Base-by-base conservation (phyloP, 148 eudicot genomes). In the Polygonum maritimum region DNA sequence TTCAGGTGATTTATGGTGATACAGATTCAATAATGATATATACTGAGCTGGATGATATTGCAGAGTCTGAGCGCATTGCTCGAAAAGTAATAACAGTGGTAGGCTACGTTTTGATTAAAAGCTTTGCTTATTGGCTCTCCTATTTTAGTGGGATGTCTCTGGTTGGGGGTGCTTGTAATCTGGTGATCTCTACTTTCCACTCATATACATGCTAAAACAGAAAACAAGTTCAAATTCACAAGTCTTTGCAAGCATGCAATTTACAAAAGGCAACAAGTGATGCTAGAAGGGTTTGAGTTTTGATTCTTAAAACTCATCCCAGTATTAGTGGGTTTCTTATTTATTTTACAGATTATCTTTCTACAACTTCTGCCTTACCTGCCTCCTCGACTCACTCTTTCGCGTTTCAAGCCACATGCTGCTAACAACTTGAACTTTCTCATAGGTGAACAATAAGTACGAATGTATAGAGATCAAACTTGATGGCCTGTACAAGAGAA, bases 1-100 rank as follows among this genome's bases (percentile, higher is more conserved):
- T 49, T 76, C 90, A 96, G 99, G 99, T 96, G 74, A 96, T 96
- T 41, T 96, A 96, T 79, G 99, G 99, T 45, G 99, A 96, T 82
- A 96, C 99, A 52, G 98, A 96, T 87, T 96, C 99, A 74, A 96
- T 96, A 18, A 96, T 96, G 99, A 96, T 96, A 78, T 85, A 96
- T 77, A 92, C 86, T 80, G 99, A 98, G 79, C 97, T 91, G 82
- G 98, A 96, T 89, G 98, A 96, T 81, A 84, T 83, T 71, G 86
- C 83, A 80, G 85, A 96, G 79, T 92, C 94, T 47, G 89, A 91
- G 81, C 81, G 78, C 40, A 91, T 92, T 22, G 88, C 98, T 55
- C 86, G 81, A 41, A 92, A 87, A 85, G 99, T 96, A 76, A 96
- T 96, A 77, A 83, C 81, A 79, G 96, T 92, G 99, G 99, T 95